Conservation (phyloP, 805 yeast species). For the Myxozyma vanderwaltii region DNA sequence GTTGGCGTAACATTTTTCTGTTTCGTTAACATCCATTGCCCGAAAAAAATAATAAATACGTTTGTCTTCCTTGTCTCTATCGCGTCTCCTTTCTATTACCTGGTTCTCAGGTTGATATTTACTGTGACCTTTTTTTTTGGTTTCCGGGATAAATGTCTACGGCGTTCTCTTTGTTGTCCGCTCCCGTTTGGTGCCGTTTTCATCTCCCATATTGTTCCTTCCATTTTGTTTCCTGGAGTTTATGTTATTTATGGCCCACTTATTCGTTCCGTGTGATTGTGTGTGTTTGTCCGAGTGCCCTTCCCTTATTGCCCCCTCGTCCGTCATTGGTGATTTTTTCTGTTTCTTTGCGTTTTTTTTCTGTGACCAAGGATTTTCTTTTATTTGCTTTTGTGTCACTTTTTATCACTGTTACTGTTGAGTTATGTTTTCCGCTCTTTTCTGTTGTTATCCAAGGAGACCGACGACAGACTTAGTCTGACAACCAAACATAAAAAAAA, state of each 20-base stretch:
- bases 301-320: not conserved
- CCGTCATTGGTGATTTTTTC: not conserved
- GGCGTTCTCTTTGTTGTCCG: constrained; percentile 1
- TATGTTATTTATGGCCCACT: not conserved
- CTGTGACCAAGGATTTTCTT: not conserved
- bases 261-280: not conserved
- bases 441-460: constrained; percentile 1
- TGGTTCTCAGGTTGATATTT: not conserved
- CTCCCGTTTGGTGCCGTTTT: not conserved
- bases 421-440: not conserved
- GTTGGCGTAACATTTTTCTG: not conserved
- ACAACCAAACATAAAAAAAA: no score
- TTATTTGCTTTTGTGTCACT: not conserved
- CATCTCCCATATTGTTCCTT: not conserved
- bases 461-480: not conserved
- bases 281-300: not conserved
- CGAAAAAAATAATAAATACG: not conserved
- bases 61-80: not conserved
- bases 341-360: not conserved
- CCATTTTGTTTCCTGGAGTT: not conserved
- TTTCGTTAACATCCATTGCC: not conserved
- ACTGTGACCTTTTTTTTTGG: not conserved
- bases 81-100: not conserved
- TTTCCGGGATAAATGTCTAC: constrained; percentile 16
- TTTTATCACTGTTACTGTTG: not conserved